Base-by-base conservation (phyloP, 2,329 filamentous ascomycete species). In the Fusarium tupiense region DNA sequence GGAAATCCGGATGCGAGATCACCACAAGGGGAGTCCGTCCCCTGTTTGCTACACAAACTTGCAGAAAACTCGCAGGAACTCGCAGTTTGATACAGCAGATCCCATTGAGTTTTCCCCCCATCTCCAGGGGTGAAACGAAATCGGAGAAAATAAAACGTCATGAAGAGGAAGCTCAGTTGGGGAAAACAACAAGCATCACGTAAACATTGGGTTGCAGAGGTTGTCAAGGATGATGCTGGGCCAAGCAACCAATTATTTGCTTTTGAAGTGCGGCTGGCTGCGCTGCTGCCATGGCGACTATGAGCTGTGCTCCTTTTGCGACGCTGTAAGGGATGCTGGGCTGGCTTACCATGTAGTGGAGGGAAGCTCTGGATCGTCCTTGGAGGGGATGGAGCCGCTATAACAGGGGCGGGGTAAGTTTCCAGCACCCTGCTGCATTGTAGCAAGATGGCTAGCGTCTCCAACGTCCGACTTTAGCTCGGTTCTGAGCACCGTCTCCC, bases 261-360 rank as follows among this genome's bases (percentile, higher is more conserved):
- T 58, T 56, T 60, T 68, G 38, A 46, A 37, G 65, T 61, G 61
- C 72, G 71, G 72, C 64, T 78, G 69, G 70, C 49, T 76, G 71
- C 76, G 69, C 67, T 75, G 79, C 78, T 80, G 79, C 79, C 77
- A 80, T 79, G 79, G 79, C 76, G 79, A 80, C 79, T 80, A 46
- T 64, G 62, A 67, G 53, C 58, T 67, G 69, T 75, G 74, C 67
- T 52, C 64, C 68, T 64, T 62, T 56, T 74, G 63, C 64, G 35
- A 67, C 76, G 71, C 67, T 73, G 69, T 50, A 66, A 70, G 59
- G 67, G 67, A 63, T 69, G 46, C 59, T 53, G 66, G 56, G 53
- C 49, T 50, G 40, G 13, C 43, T 38, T 61, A 11, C 47, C 53
- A 60, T 57, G 58, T 57, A 57, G 66, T 57, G 61, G 70, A 64